Evolutionary conservation across 202 grass and related monocot species (phyloP).

Genomic region (Digitaria exilis): DNA sequence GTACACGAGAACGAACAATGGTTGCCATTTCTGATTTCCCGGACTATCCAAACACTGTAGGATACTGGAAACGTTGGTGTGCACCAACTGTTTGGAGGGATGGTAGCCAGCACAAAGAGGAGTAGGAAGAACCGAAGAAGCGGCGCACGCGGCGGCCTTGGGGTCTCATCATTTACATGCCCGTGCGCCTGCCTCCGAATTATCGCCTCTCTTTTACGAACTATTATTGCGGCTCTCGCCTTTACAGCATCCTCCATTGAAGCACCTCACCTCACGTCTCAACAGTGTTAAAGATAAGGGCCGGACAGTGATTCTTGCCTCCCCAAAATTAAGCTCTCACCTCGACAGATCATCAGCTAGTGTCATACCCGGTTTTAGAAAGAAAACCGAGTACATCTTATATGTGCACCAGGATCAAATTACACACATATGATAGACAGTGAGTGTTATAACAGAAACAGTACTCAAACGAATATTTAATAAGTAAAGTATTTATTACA

Average conservation of each 20-base stretch:
- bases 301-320: neutral
- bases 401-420: too few relatives aligned
- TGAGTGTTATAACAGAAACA: too few relatives aligned
- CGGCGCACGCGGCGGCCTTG: slow-evolving; percentile 23
- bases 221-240: slow-evolving; percentile 14
- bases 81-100: neutral
- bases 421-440: too few relatives aligned
- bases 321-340: neutral
- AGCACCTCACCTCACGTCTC: neutral
- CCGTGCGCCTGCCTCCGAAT: slow-evolving; percentile 35
- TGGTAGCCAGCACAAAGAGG: too few relatives aligned
- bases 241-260: slow-evolving; percentile 26
- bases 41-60: too few relatives aligned
- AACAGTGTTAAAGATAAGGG: neutral
- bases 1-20: neutral
- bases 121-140: neutral
- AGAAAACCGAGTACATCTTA: too few relatives aligned
- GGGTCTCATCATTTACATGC: slow-evolving; percentile 26
- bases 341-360: too few relatives aligned
- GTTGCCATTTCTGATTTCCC: too few relatives aligned
- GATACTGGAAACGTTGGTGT: too few relatives aligned
- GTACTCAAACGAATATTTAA: too few relatives aligned
- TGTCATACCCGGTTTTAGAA: too few relatives aligned
- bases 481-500: too few relatives aligned
- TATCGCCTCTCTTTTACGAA: slow-evolving; percentile 28